A percentile compares a stretch with the other conserved stretches of the same genome.
phyloP scores from a whole-genome alignment of 345 rosid species.

The Firmiana major region DNA sequence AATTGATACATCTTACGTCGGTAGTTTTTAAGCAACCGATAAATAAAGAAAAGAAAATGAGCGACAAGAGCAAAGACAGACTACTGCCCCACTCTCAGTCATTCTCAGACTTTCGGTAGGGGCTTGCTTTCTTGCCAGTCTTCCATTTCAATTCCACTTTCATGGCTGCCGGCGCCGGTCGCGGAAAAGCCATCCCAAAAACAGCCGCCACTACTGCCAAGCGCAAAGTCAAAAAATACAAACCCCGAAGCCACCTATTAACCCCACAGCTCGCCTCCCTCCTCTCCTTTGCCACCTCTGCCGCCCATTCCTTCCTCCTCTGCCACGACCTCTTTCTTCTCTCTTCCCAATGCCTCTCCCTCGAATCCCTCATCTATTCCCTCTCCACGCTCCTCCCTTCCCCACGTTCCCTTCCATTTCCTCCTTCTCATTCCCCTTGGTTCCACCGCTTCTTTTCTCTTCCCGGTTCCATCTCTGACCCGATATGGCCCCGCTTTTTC shows the following conservation, averaged over 20 bases:
- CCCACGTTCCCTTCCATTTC: constrained; percentile 23
- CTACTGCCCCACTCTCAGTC: no score
- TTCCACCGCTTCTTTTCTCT: constrained; percentile 30
- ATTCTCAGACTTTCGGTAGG: no score
- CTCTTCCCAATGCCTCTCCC: constrained; percentile 37
- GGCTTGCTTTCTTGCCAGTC: neutral
- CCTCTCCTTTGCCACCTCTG: constrained; percentile 40
- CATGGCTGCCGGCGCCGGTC: constrained; percentile 20
- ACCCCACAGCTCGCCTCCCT: neutral
- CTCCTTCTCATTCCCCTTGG: constrained; percentile 25
- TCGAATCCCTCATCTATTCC: constrained; percentile 40
- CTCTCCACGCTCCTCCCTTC: constrained; percentile 27
- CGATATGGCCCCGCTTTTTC: constrained; percentile 58
- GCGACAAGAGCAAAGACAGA: no score
- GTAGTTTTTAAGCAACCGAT: no score
- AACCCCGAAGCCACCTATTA: neutral
- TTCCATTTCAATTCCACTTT: neutral
- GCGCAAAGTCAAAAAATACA: constrained; percentile 15
- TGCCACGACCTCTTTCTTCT: constrained; percentile 43
- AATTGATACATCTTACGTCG: no score
- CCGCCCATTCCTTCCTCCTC: constrained; percentile 45
- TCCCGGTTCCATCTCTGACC: constrained; percentile 30
- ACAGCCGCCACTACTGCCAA: neutral
- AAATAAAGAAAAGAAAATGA: no score
- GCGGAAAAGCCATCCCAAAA: neutral